Conservation (phyloP, 257 asterid genomes). For the Jacaranda mimosifolia region DNA sequence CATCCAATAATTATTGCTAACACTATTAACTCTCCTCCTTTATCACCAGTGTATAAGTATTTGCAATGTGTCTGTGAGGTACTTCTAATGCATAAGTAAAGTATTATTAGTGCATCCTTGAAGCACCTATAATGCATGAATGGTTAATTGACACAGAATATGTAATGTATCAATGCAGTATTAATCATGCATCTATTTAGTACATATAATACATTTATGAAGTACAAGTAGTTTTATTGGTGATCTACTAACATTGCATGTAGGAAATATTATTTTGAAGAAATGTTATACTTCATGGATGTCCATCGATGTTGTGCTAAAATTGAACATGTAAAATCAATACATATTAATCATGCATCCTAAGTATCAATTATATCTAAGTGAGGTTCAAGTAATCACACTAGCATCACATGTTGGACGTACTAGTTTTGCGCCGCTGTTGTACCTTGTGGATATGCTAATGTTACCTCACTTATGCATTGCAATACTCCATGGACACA, state of each 20-base stretch:
- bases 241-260: neutral
- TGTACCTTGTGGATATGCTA: constrained; percentile 9
- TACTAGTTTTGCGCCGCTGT: neutral
- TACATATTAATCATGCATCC: neutral
- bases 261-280: neutral
- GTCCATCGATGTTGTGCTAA: no score
- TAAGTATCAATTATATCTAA: neutral
- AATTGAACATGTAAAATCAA: neutral
- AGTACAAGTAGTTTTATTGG: neutral
- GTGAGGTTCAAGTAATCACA: neutral
- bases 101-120: neutral
- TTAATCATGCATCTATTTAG: neutral
- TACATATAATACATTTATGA: neutral
- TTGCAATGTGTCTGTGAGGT: neutral
- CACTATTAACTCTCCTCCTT: neutral
- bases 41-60: neutral
- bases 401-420: neutral
- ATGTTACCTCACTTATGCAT: neutral
- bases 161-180: neutral
- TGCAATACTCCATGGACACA: constrained; percentile 5
- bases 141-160: no score
- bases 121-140: neutral
- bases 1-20: neutral
- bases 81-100: neutral
- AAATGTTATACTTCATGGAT: no score